A percentile compares a stretch with the other conserved stretches of the same genome.
These are phyloP conservation scores for Wickerhamomyces silvicola DNA, from an alignment of 805 yeast genomes.

Conservation along the genomic window DNA sequence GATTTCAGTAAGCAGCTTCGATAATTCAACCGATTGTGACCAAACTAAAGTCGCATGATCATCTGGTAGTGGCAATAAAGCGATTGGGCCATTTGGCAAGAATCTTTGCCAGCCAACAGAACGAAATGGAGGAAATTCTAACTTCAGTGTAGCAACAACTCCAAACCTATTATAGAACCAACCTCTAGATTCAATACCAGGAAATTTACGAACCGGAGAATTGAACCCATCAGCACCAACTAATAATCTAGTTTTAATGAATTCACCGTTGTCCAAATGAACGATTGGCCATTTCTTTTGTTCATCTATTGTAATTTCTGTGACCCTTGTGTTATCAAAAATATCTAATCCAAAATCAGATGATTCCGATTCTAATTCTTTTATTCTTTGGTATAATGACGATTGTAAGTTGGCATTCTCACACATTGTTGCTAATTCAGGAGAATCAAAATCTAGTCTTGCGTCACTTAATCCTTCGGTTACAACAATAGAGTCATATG, in stretches of 20 bases:
- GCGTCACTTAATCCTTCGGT: constrained; percentile 79
- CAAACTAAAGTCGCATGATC: constrained; percentile 89
- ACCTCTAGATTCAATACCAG: constrained; percentile 81
- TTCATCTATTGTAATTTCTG: constrained; percentile 37
- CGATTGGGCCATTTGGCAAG: constrained; percentile 86
- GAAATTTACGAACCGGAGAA: constrained; percentile 81
- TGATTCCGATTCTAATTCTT: constrained; percentile 30
- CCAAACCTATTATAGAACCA: constrained; percentile 90
- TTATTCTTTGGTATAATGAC: constrained; percentile 51
- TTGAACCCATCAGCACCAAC: constrained; percentile 96
- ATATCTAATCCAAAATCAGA: constrained; percentile 31
- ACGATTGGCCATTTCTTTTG: constrained; percentile 71
- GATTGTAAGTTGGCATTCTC: constrained; percentile 84
- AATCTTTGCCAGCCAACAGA: constrained; percentile 91
- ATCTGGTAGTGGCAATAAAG: constrained; percentile 82
- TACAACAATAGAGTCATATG: constrained; percentile 76
- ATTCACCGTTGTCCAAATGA: constrained; percentile 56
- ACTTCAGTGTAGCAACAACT: constrained; percentile 81
- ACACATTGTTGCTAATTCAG: constrained; percentile 73
- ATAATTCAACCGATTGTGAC: constrained; percentile 76
- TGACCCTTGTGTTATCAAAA: constrained; percentile 63
- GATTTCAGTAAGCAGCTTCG: constrained; percentile 53
- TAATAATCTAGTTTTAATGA: constrained; percentile 61
- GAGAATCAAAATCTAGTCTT: constrained; percentile 62
- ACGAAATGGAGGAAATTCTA: constrained; percentile 66